Evolutionary conservation across 1,284 basidiomycete species (phyloP), one percentile per base, ranked within the genome.

Genomic region (Trichosporon sp.): DNA sequence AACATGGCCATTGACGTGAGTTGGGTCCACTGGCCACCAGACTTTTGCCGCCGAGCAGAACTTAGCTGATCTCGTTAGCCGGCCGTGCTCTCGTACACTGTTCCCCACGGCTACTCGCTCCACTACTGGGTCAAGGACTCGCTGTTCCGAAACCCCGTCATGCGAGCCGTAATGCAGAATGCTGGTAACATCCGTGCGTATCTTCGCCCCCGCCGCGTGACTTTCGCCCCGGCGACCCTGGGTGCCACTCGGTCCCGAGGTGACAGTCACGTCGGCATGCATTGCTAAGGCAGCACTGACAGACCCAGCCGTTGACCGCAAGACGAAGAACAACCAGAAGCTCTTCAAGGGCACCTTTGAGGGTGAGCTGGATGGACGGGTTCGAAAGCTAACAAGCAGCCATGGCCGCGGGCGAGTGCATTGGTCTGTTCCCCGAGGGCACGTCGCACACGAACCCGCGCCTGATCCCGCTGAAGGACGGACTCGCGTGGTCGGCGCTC

Each of bases 341-440:
- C 86, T 98, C n/a, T 96, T 97, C 85, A 88, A 89, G 73, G 92
- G 93, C 31, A 97, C 95, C 0, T 92, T 98, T 78, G 91, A 95
- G 70, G 82, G 84, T 84, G 32, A 63, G 78, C 59, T 4, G 4
- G 3, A 43, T 6, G 0, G 3, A 0, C 31, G 6, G 4, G 37
- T 12, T 8, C 8, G 4, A 6, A 14, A 54, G 46, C 70, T 73
- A 19, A 66, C 64, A 11, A 0, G 1, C 73, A 76, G 91, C 92
- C 1, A 87, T 98, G 65, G 88, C 90, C 11, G 86, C 86, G 16
- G 92, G 91, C 26, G 88, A 91, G 73, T 91, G 90, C 21, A 92
- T 98, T 68, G 96, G 93, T 5, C 87, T 98, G 54, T 98, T 98
- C 81, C 96, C 96, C 1, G 96, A 98, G 83, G 96, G 95, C 19